These are phyloP conservation scores for Yamadazyma oceani DNA, from an alignment of 1,139 yeast genomes.

Conservation along the genomic window DNA sequence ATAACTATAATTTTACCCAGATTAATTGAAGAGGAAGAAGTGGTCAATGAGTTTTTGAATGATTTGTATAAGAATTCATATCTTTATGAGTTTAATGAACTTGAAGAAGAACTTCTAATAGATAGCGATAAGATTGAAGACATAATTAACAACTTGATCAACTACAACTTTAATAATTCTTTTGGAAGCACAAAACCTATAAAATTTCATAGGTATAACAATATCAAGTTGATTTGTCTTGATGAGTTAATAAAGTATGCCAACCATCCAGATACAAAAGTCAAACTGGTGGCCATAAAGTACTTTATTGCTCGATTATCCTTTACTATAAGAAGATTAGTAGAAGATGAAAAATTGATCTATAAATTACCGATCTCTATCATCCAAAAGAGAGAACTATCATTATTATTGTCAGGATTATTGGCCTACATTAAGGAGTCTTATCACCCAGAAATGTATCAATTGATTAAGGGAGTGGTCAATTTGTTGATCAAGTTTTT, in stretches of 20 bases:
- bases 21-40: slow-evolving; percentile 24
- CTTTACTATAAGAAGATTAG: slow-evolving; percentile 34
- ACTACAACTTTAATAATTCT: slow-evolving; percentile 25
- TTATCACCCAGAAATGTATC: slow-evolving; percentile 6
- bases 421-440: slow-evolving; percentile 4
- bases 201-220: slow-evolving; percentile 21
- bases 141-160: slow-evolving; percentile 20
- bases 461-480: slow-evolving; percentile 9
- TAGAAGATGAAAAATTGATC: slow-evolving; percentile 33
- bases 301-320: slow-evolving; percentile 32
- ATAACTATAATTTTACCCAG: slow-evolving; percentile 43
- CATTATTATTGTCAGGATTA: slow-evolving; percentile 28
- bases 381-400: slow-evolving; percentile 36
- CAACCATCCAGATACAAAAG: slow-evolving; percentile 13
- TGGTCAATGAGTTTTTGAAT: slow-evolving; percentile 43
- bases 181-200: slow-evolving; percentile 37
- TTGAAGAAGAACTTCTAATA: slow-evolving; percentile 22
- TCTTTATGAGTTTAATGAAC: slow-evolving; percentile 32
- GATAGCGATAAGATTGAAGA: slow-evolving; percentile 9
- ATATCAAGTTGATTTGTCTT: slow-evolving; percentile 33
- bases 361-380: slow-evolving; percentile 35
- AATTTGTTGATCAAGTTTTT: slow-evolving; percentile 27
- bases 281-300: slow-evolving; percentile 22
- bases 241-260: slow-evolving; percentile 31
- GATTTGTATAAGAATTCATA: slow-evolving; percentile 33